These are phyloP conservation scores for Monilinia polystroma DNA, from an alignment of 2,329 filamentous ascomycete species.

Conservation along the genomic window DNA sequence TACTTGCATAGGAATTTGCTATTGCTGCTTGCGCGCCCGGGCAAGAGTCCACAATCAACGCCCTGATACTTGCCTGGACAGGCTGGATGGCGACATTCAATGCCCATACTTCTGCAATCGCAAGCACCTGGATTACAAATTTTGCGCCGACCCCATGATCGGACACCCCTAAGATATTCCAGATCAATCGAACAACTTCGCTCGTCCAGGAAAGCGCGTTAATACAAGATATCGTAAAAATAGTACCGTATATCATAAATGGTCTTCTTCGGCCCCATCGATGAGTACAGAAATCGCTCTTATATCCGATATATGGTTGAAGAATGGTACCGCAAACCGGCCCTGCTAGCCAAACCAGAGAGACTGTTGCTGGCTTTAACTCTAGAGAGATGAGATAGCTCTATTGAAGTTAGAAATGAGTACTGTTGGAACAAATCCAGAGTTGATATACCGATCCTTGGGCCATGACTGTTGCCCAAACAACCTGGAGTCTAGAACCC, in stretches of 20 bases:
- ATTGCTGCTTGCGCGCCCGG: conserved; percentile 36
- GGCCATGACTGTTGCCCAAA: conserved; percentile 5
- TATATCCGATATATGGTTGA: conserved; percentile 53
- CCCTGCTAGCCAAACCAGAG: conserved; percentile 50
- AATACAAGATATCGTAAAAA: conserved; percentile 47
- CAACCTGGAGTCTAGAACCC: background rate
- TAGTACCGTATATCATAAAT: conserved; percentile 51
- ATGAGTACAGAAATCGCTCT: conserved; percentile 50
- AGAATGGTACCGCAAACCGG: conserved; percentile 53
- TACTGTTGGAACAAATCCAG: background rate
- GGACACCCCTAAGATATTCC: background rate
- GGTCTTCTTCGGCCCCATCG: conserved; percentile 48
- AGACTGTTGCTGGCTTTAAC: background rate
- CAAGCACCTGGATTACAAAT: conserved; percentile 40
- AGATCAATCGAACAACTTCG: background rate
- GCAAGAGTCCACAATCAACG: conserved; percentile 39
- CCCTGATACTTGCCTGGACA: conserved; percentile 39
- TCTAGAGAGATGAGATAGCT: conserved; percentile 2
- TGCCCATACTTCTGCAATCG: conserved; percentile 48
- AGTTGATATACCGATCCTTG: background rate
- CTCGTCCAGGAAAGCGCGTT: background rate
- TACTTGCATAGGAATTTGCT: conserved; percentile 39
- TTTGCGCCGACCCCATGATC: background rate
- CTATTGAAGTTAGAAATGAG: background rate
- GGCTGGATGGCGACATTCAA: conserved; percentile 40